These are phyloP conservation scores for Crataegus laevigata DNA, from an alignment of 306 rosid species.

Conservation along the genomic window DNA sequence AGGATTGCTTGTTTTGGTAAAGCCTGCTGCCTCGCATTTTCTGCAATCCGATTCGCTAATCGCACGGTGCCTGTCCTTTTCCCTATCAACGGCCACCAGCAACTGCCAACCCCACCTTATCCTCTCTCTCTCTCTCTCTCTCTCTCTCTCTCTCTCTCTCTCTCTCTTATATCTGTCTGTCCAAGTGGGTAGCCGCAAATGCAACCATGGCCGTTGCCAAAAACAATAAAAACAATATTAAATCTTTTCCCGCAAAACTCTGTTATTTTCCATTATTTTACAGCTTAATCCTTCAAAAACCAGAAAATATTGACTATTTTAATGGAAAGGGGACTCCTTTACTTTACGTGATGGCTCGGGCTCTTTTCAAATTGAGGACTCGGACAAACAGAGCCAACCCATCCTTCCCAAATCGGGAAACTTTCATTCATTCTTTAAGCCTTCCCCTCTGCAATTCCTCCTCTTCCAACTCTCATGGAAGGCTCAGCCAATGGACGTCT, in stretches of 20 bases:
- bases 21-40: neutral
- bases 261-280: neutral
- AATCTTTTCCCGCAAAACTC: neutral
- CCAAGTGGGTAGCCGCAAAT: constrained; percentile 28
- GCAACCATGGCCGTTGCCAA: neutral
- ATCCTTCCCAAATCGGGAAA: constrained; percentile 52
- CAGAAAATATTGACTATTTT: neutral
- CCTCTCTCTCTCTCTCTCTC: constrained; percentile 11
- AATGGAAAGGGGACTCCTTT: neutral
- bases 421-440: neutral
- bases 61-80: constrained; percentile 35
- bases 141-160: constrained; percentile 12
- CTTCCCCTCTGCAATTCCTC: neutral
- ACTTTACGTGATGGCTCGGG: constrained; percentile 1
- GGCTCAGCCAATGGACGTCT: constrained; percentile 60
- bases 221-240: neutral
- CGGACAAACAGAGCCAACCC: constrained; percentile 13
- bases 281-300: neutral
- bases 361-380: constrained; percentile 20
- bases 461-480: constrained; percentile 52
- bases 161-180: neutral
- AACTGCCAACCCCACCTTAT: constrained; percentile 26
- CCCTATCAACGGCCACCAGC: constrained; percentile 16
- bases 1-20: neutral
- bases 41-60: constrained; percentile 17